Evolutionary conservation across 352 stramenopile species (phyloP), one percentile per base, ranked within the genome.

Genomic region (Globisporangium viniferum): DNA sequence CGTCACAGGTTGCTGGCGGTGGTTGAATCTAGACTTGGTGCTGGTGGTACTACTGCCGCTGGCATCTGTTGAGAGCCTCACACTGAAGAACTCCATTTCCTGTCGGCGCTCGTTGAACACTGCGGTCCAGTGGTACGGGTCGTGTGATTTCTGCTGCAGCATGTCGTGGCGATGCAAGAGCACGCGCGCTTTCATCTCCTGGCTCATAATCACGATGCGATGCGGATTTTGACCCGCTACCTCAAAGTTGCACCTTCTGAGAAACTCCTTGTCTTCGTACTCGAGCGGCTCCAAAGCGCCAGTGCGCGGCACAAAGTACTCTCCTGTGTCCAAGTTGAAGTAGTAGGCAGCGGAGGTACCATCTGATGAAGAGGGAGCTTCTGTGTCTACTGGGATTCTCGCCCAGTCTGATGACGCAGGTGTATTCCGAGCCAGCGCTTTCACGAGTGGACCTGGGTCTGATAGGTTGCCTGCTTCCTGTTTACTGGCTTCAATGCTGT

Each of bases 251-350:
- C 54, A 59, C n/a, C 61, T 63, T 66, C 71, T 65, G 33, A 60
- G 48, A 2, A 68, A 9, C 51, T 71, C 59, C 54, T 70, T 72
- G 29, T 75, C 61, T 75, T 94, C 86, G 49, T 84, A 92, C 60
- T 91, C 86, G 10, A 94, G 71, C 0, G 86, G 84, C 46, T 82
- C 71, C 3, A 57, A 60, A 7, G 29, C 15, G 18, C 39, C 2
- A 3, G n/a, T 68, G 24, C 41, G 65, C 51, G 9, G 24, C 27
- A 71, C 56, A 35, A 72, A 35, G 48, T 64, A 64, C 67, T 86
- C 75, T 0, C 79, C 81, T 0, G 84, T 92, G 54, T 92, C 84
- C 60, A 91, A 76, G 44, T 92, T 92, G 58, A 92, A 82, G 67
- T 80, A 93, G 49, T 76, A 86, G 0, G 10, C 36, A 15, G 14